These are phyloP conservation scores for Naganishia liquefaciens DNA, from an alignment of 1,284 basidiomycete species.

Conservation along the genomic window DNA sequence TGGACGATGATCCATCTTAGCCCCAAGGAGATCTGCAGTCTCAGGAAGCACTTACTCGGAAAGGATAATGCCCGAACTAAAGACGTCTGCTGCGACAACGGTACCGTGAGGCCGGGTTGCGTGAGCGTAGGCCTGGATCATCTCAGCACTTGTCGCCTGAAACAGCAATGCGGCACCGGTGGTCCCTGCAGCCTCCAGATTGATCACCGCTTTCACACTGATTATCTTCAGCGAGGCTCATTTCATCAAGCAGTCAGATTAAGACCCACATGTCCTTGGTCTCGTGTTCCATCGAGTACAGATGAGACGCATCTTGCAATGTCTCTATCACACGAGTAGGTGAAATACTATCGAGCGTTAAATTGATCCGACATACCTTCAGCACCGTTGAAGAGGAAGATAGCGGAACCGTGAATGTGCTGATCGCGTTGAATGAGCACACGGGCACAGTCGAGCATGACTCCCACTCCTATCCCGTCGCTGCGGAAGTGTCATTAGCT, in stretches of 20 bases:
- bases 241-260: neutral
- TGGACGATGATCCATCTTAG: neutral
- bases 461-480: conserved; percentile 81
- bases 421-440: conserved; percentile 73
- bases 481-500: conserved; percentile 38
- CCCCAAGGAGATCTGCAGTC: neutral
- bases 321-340: conserved; percentile 47
- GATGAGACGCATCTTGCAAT: conserved; percentile 90
- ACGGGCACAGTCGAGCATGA: conserved; percentile 87
- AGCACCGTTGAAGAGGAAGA: conserved; percentile 94
- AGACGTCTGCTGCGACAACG: conserved; percentile 89
- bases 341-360: neutral
- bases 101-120: conserved; percentile 88
- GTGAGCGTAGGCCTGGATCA: conserved; percentile 86
- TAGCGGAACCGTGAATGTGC: conserved; percentile 73
- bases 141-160: conserved; percentile 90
- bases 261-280: conserved; percentile 68
- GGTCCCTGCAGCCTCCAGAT: conserved; percentile 90
- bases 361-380: conserved; percentile 57
- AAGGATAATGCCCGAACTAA: conserved; percentile 85
- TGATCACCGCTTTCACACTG: conserved; percentile 83
- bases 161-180: conserved; percentile 88
- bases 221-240: conserved; percentile 7
- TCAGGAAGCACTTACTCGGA: conserved; percentile 70
- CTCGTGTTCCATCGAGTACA: conserved; percentile 84